Evolutionary conservation across 192 early-diverging fungal genomes (phyloP).

Genomic region (Ambispora gerdemannii): DNA sequence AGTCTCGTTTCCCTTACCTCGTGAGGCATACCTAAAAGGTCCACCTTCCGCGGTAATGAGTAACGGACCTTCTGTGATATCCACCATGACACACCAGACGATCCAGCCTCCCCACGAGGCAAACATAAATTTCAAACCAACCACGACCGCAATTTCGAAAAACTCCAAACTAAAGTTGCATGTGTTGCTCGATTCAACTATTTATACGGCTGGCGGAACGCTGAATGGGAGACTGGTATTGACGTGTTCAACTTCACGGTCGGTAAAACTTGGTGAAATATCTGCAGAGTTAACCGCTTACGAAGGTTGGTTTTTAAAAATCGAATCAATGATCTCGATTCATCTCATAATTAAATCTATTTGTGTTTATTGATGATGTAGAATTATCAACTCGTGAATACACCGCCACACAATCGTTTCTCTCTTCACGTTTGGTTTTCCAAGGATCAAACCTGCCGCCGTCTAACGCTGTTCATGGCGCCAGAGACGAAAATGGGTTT

Average conservation of each 20-base stretch:
- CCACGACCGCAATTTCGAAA: slow-evolving; percentile 51
- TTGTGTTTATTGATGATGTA: slow-evolving; percentile 32
- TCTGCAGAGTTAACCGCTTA: slow-evolving; percentile 57
- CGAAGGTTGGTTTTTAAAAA: slow-evolving; percentile 47
- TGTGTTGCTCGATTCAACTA: slow-evolving; percentile 54
- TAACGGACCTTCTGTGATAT: background rate
- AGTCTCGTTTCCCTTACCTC: background rate
- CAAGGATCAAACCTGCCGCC: slow-evolving; percentile 55
- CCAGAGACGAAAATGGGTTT: slow-evolving; percentile 44
- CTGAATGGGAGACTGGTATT: slow-evolving; percentile 57
- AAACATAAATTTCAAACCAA: slow-evolving; percentile 54
- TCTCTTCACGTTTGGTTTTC: slow-evolving; percentile 52
- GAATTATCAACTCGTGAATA: slow-evolving; percentile 47
- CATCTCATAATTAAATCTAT: background rate
- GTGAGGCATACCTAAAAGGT: background rate
- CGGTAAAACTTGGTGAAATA: slow-evolving; percentile 60
- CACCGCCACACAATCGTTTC: slow-evolving; percentile 50
- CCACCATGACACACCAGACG: background rate
- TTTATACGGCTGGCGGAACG: slow-evolving; percentile 57
- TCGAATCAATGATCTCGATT: background rate
- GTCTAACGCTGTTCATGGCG: slow-evolving; percentile 57
- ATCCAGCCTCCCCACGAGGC: slow-evolving; percentile 21
- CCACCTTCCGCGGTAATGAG: background rate
- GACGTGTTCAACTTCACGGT: slow-evolving; percentile 40
- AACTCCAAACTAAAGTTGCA: slow-evolving; percentile 59